Percentiles rank a stretch among this genome's conserved stretches.
These are phyloP conservation scores for Candida incommunis DNA, from an alignment of 805 yeast genomes.

Conservation along the genomic window DNA sequence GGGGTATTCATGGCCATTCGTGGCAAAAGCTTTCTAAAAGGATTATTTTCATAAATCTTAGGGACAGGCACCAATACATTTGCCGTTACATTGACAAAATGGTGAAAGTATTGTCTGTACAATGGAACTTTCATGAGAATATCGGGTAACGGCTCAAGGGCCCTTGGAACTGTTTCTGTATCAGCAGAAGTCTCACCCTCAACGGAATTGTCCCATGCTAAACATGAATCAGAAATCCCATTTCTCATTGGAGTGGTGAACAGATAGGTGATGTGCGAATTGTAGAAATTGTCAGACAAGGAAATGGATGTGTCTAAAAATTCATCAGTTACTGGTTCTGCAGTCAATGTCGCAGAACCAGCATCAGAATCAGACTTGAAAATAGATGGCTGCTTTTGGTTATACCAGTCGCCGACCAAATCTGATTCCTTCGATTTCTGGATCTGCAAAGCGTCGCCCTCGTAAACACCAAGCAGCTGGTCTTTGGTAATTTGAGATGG, in stretches of 20 bases:
- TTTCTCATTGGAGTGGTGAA: background rate
- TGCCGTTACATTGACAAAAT: slow-evolving; percentile 46
- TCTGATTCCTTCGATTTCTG: no score
- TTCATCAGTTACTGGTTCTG: slow-evolving; percentile 13
- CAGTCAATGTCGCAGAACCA: slow-evolving; percentile 7
- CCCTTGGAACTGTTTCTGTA: slow-evolving; percentile 16
- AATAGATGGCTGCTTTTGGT: no score
- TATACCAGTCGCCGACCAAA: no score
- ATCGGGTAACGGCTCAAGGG: slow-evolving; percentile 43
- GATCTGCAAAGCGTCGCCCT: no score
- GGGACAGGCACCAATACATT: slow-evolving; percentile 51
- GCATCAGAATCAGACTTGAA: background rate
- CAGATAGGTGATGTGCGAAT: background rate
- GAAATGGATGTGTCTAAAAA: background rate
- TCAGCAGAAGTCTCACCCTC: background rate
- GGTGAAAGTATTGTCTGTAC: slow-evolving; percentile 46
- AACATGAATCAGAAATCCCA: background rate
- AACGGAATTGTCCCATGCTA: background rate
- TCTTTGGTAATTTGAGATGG: no score
- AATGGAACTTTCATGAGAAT: slow-evolving; percentile 42
- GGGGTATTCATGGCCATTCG: slow-evolving; percentile 50
- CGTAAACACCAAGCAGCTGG: no score
- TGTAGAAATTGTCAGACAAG: background rate
- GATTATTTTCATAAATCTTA: slow-evolving; percentile 37
- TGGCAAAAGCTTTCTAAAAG: slow-evolving; percentile 52